Evolutionary conservation across 495 filamentous ascomycete genomes (phyloP).

Genomic region (Hyaloscypha finlandica): DNA sequence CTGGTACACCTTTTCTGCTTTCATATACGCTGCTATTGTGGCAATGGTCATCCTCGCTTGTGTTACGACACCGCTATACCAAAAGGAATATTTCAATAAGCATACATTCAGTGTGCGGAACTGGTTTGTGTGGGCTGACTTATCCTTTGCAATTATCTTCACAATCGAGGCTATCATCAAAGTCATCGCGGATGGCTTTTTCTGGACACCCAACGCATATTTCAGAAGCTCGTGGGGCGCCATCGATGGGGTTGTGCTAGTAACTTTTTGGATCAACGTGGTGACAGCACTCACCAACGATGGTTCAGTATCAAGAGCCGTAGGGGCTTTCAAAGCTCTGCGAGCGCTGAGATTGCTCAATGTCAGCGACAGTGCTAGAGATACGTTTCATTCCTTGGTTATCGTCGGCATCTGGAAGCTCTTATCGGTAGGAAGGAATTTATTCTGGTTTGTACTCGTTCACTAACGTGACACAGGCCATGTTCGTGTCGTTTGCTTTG

Average conservation of each 20-base stretch:
- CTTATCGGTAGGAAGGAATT: slow-evolving; percentile 39
- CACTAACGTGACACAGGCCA: slow-evolving; percentile 54
- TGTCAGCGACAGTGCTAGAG: slow-evolving; percentile 91
- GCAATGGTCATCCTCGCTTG: slow-evolving; percentile 97
- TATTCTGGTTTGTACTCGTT: slow-evolving; percentile 7
- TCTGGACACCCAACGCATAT: slow-evolving; percentile 97
- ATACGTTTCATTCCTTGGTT: slow-evolving; percentile 96
- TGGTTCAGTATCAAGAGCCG: slow-evolving; percentile 79
- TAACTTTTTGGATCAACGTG: slow-evolving; percentile 97
- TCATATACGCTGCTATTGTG: slow-evolving; percentile 93
- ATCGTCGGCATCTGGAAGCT: slow-evolving; percentile 93
- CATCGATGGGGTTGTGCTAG: slow-evolving; percentile 89
- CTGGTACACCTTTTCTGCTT: slow-evolving; percentile 91
- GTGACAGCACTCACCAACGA: slow-evolving; percentile 74
- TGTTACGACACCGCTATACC: slow-evolving; percentile 90
- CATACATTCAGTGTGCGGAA: slow-evolving; percentile 60
- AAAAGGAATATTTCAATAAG: slow-evolving; percentile 73
- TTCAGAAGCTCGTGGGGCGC: slow-evolving; percentile 96
- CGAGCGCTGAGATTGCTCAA: slow-evolving; percentile 90
- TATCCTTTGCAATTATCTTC: slow-evolving; percentile 88
- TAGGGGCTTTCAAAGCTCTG: slow-evolving; percentile 98
- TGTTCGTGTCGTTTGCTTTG: slow-evolving; percentile 91
- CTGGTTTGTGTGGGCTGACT: slow-evolving; percentile 93
- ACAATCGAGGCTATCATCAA: slow-evolving; percentile 88
- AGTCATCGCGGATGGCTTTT: slow-evolving; percentile 92